Percentiles rank a stretch among this genome's conserved stretches.
Evolutionary conservation across 148 eudicot genomes (phyloP).

Genomic region (Chenopodium album): DNA sequence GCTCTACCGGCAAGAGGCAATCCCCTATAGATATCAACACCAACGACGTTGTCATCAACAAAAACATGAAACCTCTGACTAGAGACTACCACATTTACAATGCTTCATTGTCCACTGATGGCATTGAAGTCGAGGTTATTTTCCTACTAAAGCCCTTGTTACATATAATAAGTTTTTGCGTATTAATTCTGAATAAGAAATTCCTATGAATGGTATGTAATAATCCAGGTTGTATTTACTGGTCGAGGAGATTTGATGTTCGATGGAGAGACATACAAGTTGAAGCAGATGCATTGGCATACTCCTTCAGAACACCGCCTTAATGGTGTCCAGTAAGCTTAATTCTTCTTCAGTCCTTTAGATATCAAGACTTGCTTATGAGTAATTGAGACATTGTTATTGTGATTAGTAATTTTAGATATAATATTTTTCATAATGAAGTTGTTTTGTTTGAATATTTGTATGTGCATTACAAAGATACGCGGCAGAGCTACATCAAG

Average conservation of each 20-base stretch:
- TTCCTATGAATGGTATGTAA: not conserved
- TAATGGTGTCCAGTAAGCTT: slow-evolving; percentile 52
- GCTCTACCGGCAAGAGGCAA: slow-evolving; percentile 61
- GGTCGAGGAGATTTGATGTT: slow-evolving; percentile 36
- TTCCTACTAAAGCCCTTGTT: too few species aligned
- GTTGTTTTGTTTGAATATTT: not conserved
- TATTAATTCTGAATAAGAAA: not conserved
- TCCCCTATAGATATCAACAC: slow-evolving; percentile 70
- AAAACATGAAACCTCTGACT: slow-evolving; percentile 39
- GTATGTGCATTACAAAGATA: slow-evolving; percentile 24
- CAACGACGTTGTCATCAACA: slow-evolving; percentile 25
- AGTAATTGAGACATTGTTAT: not conserved
- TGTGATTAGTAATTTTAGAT: not conserved
- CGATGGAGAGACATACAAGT: slow-evolving; percentile 48
- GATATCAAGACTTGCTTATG: not conserved
- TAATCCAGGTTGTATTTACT: slow-evolving; percentile 16
- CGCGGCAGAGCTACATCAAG: slow-evolving; percentile 72
- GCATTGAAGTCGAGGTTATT: slow-evolving; percentile 45
- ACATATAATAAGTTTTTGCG: not conserved
- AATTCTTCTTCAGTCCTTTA: not conserved
- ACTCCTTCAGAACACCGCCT: slow-evolving; percentile 83
- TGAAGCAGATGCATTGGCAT: slow-evolving; percentile 78
- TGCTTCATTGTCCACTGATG: slow-evolving; percentile 57
- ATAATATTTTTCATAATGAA: not conserved
- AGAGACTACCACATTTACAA: slow-evolving; percentile 38